A percentile compares a stretch with the other conserved stretches of the same genome.
Evolutionary conservation across 1,139 yeast species (phyloP).

Genomic region (Hyphopichia fennica): DNA sequence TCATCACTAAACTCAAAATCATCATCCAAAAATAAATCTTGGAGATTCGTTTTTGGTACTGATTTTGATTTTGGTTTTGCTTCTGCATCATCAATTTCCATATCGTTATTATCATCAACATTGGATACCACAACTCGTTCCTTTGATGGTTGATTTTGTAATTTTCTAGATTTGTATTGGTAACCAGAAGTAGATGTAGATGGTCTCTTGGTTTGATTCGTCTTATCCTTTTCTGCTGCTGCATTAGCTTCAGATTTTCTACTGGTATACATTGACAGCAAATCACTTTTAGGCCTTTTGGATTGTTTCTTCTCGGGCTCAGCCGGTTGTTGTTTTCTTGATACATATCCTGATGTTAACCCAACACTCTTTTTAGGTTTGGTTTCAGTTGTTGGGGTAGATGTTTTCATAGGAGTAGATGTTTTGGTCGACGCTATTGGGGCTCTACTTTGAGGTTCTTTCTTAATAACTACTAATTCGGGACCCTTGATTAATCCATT

Average conservation of each 20-base stretch:
- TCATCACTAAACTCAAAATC: constrained; percentile 13
- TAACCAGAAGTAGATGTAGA: constrained; percentile 17
- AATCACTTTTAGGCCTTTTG: constrained; percentile 2
- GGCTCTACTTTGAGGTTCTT: not conserved
- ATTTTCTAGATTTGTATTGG: constrained; percentile 42
- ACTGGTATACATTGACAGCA: constrained; percentile 19
- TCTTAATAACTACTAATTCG: constrained; percentile 14
- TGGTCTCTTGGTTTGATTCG: constrained; percentile 10
- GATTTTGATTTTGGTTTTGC: constrained; percentile 2
- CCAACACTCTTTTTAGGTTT: constrained; percentile 3
- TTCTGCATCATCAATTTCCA: constrained; percentile 10
- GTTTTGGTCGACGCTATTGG: not conserved
- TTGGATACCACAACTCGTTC: constrained; percentile 38
- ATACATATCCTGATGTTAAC: constrained; percentile 10
- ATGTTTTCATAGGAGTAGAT: not conserved
- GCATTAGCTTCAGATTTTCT: constrained; percentile 18
- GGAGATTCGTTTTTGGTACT: constrained; percentile 9
- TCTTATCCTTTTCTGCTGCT: constrained; percentile 4
- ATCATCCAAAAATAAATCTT: constrained; percentile 15
- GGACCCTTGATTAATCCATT: constrained; percentile 42
- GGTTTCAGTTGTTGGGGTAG: constrained; percentile 1
- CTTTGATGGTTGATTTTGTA: constrained; percentile 28
- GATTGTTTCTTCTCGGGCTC: constrained; percentile 1
- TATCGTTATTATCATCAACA: constrained; percentile 17
- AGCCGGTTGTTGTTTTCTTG: constrained; percentile 5